These are phyloP conservation scores for Trypanosoma cruzi DNA, from an alignment of 208 protist species.

Conservation along the genomic window DNA sequence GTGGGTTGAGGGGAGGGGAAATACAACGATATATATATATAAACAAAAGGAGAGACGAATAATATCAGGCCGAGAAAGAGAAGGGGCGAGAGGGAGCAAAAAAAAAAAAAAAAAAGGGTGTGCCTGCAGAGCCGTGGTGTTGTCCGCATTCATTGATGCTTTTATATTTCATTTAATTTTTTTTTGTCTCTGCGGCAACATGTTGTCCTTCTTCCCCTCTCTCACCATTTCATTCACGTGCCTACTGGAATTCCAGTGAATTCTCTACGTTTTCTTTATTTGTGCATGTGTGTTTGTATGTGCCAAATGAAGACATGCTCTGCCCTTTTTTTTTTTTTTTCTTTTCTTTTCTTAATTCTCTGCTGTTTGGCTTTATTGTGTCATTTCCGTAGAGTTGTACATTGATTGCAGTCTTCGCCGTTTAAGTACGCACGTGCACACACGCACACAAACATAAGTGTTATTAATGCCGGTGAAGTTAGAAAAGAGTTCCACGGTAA, in stretches of 20 bases:
- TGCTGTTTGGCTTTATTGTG: conserved; percentile 6
- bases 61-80: too few relatives aligned
- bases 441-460: conserved; percentile 13
- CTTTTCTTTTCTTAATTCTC: conserved; percentile 10
- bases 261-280: conserved; percentile 3
- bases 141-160: too few relatives aligned
- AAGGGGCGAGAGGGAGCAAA: too few relatives aligned
- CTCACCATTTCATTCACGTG: background rate
- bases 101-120: too few relatives aligned
- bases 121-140: too few relatives aligned
- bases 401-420: background rate
- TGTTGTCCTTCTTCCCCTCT: background rate
- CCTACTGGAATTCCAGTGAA: background rate
- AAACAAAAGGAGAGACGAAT: too few relatives aligned
- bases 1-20: too few relatives aligned
- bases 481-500: background rate
- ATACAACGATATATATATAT: too few relatives aligned
- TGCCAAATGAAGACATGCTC: too few relatives aligned
- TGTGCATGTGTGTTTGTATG: too few relatives aligned
- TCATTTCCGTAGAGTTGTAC: conserved; percentile 2
- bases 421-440: background rate
- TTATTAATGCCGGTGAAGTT: background rate
- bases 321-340: conserved; percentile 14
- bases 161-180: too few relatives aligned
- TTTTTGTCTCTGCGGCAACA: background rate